Evolutionary conservation across 2,329 filamentous ascomycete species (phyloP), one percentile per base, ranked within the genome.

Genomic region (Leptographium lundbergii): DNA sequence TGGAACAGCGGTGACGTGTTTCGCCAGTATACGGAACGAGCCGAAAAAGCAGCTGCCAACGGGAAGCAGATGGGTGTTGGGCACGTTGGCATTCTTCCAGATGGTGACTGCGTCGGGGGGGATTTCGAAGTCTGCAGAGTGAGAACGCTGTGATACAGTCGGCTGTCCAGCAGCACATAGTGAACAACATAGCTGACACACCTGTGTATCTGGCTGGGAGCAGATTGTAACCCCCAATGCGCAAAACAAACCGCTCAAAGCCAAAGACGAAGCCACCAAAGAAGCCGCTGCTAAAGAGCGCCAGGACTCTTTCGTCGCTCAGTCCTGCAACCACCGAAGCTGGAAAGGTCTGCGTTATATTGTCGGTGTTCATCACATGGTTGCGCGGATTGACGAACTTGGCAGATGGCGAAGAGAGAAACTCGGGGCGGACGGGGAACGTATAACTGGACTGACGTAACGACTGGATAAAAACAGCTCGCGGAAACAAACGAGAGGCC

Each of bases 41-140:
- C 57, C 57, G 29, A 58, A 58, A n/a, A 58, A 22, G 34, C 57
- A 58, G 57, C 57, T 58, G 34, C 57, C 57, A 24, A 58, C n/a
- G 25, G 57, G 57, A 39, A 58, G 57, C 17, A 58, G 57, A 58
- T 47, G 50, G 50, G 32, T 58, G 11, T 54, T 10, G 48, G 50
- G 25, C 34, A 58, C 32, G 13, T 47, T 36, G 10, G 57, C 34
- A 29, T 47, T 53, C 34, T 53, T 54, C 57, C 57, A 58, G 27
- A 58, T 24, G 48, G 57, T 47, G 22, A 58, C 57, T 36, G 50
- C 57, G 32, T 58, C 57, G 1, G 48, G 50, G 50, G 57, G 57
- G 36, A 25, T 4, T 5, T 51, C 50, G 34, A 58, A 58, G 50
- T 36, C 57, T 58, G 32, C 13, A 22, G 47, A 11, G 45, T 27